Percentiles rank a stretch among this genome's conserved stretches.
Conservation (phyloP, 108 stramenopile genomes). For the Aureococcus anophagefferens region DNA sequence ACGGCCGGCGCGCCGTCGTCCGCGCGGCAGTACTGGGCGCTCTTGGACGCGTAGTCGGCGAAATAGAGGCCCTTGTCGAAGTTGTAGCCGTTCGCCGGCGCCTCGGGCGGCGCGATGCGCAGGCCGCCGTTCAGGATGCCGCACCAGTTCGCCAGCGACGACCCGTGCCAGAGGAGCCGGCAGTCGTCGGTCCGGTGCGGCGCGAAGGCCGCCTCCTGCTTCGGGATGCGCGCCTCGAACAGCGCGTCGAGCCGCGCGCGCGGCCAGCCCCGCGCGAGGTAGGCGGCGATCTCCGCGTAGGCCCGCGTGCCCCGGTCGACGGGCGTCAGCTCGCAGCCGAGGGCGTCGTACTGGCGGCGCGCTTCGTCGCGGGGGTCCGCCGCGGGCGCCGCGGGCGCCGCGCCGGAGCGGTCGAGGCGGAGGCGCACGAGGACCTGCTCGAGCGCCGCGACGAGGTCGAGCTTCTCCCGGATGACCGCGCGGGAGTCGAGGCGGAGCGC, state of each 20-base stretch:
- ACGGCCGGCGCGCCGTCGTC: slow-evolving; percentile 12
- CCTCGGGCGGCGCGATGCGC: slow-evolving; percentile 29
- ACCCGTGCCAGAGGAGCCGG: slow-evolving; percentile 25
- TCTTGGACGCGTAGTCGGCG: slow-evolving; percentile 19
- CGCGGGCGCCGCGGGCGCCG: background rate
- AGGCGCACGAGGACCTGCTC: slow-evolving; percentile 1
- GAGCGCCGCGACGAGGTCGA: background rate
- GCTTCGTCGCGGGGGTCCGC: slow-evolving; percentile 3
- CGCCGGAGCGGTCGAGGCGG: slow-evolving; percentile 4
- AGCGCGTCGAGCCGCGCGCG: no score
- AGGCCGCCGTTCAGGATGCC: slow-evolving; percentile 23
- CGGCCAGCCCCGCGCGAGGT: slow-evolving; percentile 1
- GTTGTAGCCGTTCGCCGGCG: slow-evolving; percentile 20
- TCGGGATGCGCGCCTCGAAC: no score
- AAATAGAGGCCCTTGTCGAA: slow-evolving; percentile 31
- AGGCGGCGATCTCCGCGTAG: background rate
- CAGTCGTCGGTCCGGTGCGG: slow-evolving; percentile 3
- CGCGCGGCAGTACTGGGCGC: slow-evolving; percentile 23
- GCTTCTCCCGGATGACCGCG: background rate
- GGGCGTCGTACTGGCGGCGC: background rate
- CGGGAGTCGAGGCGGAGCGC: background rate
- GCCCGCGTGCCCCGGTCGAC: background rate
- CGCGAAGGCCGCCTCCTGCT: no score
- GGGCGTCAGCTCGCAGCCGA: slow-evolving; percentile 2
- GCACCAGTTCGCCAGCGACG: slow-evolving; percentile 11